Conservation (phyloP, 148 eudicot genomes). For the Chenopodium suecicum region DNA sequence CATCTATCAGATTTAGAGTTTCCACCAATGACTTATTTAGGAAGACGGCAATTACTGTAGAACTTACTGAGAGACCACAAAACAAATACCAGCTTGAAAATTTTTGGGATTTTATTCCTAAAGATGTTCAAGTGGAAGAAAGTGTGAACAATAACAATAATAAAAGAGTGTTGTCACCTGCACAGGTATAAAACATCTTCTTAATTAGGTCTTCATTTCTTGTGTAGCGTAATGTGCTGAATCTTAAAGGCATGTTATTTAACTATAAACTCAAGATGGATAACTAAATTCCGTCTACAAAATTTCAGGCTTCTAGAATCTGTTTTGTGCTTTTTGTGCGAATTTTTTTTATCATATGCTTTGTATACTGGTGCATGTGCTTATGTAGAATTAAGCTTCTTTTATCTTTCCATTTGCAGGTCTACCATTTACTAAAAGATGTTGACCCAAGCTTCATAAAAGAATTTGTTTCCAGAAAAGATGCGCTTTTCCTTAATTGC, state of each 20-base stretch:
- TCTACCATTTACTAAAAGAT: constrained; percentile 52
- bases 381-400: constrained; percentile 4
- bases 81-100: constrained; percentile 39
- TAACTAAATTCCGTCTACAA: neutral
- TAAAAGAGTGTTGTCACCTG: constrained; percentile 59
- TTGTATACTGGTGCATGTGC: neutral
- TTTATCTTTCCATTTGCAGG: constrained; percentile 40
- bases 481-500: constrained; percentile 55
- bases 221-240: neutral
- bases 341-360: constrained; percentile 1
- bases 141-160: constrained; percentile 27
- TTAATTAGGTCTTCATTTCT: neutral
- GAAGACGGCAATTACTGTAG: constrained; percentile 69
- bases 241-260: neutral
- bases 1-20: constrained; percentile 62
- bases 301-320: neutral
- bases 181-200: constrained; percentile 47
- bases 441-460: constrained; percentile 54
- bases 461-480: constrained; percentile 45
- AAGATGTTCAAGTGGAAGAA: constrained; percentile 53
- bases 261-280: neutral
- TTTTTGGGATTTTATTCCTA: constrained; percentile 79
- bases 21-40: constrained; percentile 61
- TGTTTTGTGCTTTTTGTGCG: constrained; percentile 2
- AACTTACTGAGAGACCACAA: constrained; percentile 42